Base-by-base conservation (phyloP, 2,329 filamentous ascomycete genomes). In the Nakataea oryzae region DNA sequence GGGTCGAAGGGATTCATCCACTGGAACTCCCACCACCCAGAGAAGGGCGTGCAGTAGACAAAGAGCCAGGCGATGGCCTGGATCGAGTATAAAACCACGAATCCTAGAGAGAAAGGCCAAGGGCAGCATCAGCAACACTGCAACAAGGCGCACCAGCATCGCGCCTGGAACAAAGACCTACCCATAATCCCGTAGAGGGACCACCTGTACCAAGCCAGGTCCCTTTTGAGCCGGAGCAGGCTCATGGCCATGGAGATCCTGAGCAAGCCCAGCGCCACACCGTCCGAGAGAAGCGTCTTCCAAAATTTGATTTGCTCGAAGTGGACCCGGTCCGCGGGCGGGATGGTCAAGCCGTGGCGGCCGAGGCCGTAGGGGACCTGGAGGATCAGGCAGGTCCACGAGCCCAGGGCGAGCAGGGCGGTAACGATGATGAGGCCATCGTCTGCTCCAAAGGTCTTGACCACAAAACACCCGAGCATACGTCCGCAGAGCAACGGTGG, bases 11-110 rank as follows among this genome's bases (percentile, higher is more conserved):
- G 65, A 50, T 68, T 68, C 62, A 65, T 65, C 67, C 66, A 69
- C 28, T 67, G 67, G 21, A 69, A 68, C 59, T 67, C 64, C 67
- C 67, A 69, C 66, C 67, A 69, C 1, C 67, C 67, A 2, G 67
- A 67, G 41, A 63, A 67, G 14, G 67, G 67, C 2, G 62, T 67
- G 62, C 67, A 68, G 41, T 67, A 68, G n/a, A 68, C 61, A 27
- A 69, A 69, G 24, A 67, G 54, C 66, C 66, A 67, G 7, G 61
- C 55, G 9, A 69, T 64, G 0, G 65, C 63, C 32, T 68, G 66
- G 28, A 67, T 65, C 1, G 66, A 65, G 57, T 67, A 69, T 2
- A 62, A 59, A 7, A 65, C 54, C 26, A 69, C 65, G 11, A 68
- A 69, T 1, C 27, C 64, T 66, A 13, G 7, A 34, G 60, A 13